phyloP scores from a whole-genome alignment of 2,329 filamentous ascomycete genomes.

The Microdochium paspali region DNA sequence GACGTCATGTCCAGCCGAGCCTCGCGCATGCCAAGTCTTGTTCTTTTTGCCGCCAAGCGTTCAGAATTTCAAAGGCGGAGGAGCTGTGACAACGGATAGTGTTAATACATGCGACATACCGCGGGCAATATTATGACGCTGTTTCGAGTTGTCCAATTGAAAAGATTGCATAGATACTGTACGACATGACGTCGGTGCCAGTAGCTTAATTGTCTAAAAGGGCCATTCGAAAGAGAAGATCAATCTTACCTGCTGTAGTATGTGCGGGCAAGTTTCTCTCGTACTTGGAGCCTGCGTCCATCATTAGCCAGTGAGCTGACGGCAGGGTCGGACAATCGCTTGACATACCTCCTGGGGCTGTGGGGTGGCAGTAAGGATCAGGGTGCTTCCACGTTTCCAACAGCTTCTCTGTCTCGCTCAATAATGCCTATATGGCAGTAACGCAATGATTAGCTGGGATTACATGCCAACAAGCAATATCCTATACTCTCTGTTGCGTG shows the following conservation, averaged over 20 bases:
- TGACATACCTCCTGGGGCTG: slow-evolving; percentile 77
- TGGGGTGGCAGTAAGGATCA: slow-evolving; percentile 82
- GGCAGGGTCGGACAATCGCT: too few relatives aligned
- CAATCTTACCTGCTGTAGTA: slow-evolving; percentile 73
- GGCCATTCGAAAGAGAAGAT: too few relatives aligned
- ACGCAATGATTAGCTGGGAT: slow-evolving; percentile 3
- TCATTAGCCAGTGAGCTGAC: too few relatives aligned
- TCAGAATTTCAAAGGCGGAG: slow-evolving; percentile 39
- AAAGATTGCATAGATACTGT: too few relatives aligned
- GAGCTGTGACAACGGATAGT: slow-evolving; percentile 24
- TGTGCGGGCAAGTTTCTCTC: slow-evolving; percentile 84
- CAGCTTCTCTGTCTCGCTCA: slow-evolving; percentile 80
- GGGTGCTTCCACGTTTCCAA: slow-evolving; percentile 96
- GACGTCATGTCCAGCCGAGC: too few relatives aligned
- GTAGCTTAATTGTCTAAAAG: too few relatives aligned
- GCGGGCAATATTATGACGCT: too few relatives aligned
- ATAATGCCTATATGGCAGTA: slow-evolving; percentile 52
- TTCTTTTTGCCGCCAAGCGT: too few relatives aligned
- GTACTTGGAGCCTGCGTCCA: slow-evolving; percentile 72
- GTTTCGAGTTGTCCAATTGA: too few relatives aligned
- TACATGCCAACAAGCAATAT: slow-evolving; percentile 2
- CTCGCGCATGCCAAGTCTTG: too few relatives aligned
- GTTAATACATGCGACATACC: too few relatives aligned
- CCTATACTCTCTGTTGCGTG: slow-evolving; percentile 3
- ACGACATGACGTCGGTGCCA: too few relatives aligned